Percentiles rank a stretch among this genome's conserved stretches.
phyloP scores from a whole-genome alignment of 345 rosid genomes.

The Populus euphratica region DNA sequence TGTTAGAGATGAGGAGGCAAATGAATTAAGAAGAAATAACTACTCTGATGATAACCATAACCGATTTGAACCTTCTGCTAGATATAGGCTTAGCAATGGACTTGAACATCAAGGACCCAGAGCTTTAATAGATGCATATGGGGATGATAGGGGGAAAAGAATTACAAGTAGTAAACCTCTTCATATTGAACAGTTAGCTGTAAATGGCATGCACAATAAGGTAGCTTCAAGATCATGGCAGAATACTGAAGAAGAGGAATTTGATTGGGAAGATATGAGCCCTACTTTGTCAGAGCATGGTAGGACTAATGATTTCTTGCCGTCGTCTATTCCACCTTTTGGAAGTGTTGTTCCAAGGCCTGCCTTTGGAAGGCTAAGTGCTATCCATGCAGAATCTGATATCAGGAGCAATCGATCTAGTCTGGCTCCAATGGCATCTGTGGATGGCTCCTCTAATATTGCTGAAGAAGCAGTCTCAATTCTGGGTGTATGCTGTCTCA shows the following conservation, averaged over 20 bases:
- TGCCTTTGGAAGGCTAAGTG: constrained; percentile 39
- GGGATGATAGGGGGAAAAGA: constrained; percentile 68
- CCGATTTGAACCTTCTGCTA: constrained; percentile 36
- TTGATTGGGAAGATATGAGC: constrained; percentile 99
- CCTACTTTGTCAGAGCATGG: constrained; percentile 65
- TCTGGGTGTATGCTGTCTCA: constrained; percentile 38
- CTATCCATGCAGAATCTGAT: constrained; percentile 40
- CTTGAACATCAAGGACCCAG: constrained; percentile 66
- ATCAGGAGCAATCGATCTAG: constrained; percentile 34
- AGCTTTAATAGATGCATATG: constrained; percentile 96
- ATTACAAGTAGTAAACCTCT: constrained; percentile 40
- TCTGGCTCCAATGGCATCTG: constrained; percentile 38
- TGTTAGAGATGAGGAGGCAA: constrained; percentile 49
- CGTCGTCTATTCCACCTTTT: constrained; percentile 46
- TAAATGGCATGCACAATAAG: constrained; percentile 55
- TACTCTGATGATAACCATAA: constrained; percentile 41
- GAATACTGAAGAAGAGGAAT: constrained; percentile 98
- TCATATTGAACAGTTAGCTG: constrained; percentile 41
- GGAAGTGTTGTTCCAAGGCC: constrained; percentile 46
- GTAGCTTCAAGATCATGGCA: constrained; percentile 73
- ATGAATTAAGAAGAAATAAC: constrained; percentile 56
- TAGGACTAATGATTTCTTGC: constrained; percentile 44
- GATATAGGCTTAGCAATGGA: constrained; percentile 44
- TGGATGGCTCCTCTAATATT: constrained; percentile 35
- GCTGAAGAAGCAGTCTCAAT: constrained; percentile 34